These are phyloP conservation scores for Eucalyptus regnans DNA, from an alignment of 345 rosid genomes.

Conservation along the genomic window DNA sequence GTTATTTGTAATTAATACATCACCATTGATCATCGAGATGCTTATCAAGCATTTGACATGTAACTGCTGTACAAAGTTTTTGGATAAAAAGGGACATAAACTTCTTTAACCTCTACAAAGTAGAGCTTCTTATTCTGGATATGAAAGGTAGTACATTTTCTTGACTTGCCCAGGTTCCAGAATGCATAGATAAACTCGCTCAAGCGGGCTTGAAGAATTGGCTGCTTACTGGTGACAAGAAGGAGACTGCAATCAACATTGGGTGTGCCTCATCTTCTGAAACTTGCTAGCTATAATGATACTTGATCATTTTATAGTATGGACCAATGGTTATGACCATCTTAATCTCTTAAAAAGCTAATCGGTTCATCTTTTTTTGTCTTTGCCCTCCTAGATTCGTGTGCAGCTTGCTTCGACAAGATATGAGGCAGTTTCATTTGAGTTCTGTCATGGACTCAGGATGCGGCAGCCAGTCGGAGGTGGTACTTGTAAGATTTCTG, in stretches of 20 bases:
- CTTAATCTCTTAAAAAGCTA: neutral
- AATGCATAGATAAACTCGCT: conserved; percentile 85
- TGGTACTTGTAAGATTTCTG: neutral
- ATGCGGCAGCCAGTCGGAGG: conserved; percentile 2
- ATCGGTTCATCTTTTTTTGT: neutral
- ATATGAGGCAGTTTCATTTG: conserved; percentile 43
- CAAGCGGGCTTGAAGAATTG: conserved; percentile 86
- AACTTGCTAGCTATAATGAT: neutral
- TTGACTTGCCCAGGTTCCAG: conserved; percentile 39
- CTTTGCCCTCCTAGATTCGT: conserved; percentile 37
- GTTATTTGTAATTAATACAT: neutral
- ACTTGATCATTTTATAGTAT: neutral
- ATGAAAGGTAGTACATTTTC: neutral
- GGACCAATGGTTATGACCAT: neutral
- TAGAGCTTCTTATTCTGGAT: neutral
- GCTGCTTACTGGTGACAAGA: conserved; percentile 84
- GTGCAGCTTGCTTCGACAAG: conserved; percentile 74
- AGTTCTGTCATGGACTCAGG: conserved; percentile 16
- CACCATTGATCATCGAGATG: neutral
- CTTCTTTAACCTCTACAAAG: neutral
- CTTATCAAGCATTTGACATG: neutral
- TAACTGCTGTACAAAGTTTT: neutral
- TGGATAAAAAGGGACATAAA: neutral
- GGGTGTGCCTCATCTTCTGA: conserved; percentile 28
- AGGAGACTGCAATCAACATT: conserved; percentile 77